These are phyloP conservation scores for Cordyceps farinosa DNA, from an alignment of 2,329 filamentous ascomycete genomes.

Conservation along the genomic window DNA sequence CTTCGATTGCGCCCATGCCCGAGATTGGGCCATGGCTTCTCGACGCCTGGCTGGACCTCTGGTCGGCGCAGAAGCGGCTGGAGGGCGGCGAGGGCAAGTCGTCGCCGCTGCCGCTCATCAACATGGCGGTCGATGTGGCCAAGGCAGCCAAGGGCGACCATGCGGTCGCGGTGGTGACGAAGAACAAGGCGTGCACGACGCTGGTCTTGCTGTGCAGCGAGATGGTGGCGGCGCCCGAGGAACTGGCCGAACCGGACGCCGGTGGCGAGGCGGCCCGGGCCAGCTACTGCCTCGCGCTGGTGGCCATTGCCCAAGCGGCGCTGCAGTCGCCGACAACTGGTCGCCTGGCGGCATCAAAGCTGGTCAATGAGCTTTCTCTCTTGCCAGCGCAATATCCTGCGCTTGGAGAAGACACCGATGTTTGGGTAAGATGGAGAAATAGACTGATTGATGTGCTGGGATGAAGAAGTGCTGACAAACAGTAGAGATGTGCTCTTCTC, in stretches of 20 bases:
- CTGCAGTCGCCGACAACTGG: constrained; percentile 32
- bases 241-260: constrained; percentile 29
- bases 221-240: constrained; percentile 32
- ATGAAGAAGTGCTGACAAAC: neutral
- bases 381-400: constrained; percentile 31
- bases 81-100: constrained; percentile 26
- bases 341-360: constrained; percentile 40
- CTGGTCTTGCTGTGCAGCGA: constrained; percentile 43
- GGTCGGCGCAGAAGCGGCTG: constrained; percentile 38
- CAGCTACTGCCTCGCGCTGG: constrained; percentile 37
- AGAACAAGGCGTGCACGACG: constrained; percentile 36
- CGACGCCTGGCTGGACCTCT: constrained; percentile 45
- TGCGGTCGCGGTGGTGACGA: constrained; percentile 23
- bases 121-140: constrained; percentile 35
- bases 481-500: constrained; percentile 16
- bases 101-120: constrained; percentile 35
- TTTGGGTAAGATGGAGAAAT: constrained; percentile 36
- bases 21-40: constrained; percentile 48
- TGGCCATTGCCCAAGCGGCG: constrained; percentile 37
- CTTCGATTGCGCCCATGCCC: constrained; percentile 32
- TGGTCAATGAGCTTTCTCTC: constrained; percentile 41
- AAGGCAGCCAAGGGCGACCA: constrained; percentile 22
- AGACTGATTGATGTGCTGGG: neutral
- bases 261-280: constrained; percentile 29
- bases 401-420: constrained; percentile 35